Base-by-base conservation (phyloP, 148 eudicot species). In the Arbutus unedo region DNA sequence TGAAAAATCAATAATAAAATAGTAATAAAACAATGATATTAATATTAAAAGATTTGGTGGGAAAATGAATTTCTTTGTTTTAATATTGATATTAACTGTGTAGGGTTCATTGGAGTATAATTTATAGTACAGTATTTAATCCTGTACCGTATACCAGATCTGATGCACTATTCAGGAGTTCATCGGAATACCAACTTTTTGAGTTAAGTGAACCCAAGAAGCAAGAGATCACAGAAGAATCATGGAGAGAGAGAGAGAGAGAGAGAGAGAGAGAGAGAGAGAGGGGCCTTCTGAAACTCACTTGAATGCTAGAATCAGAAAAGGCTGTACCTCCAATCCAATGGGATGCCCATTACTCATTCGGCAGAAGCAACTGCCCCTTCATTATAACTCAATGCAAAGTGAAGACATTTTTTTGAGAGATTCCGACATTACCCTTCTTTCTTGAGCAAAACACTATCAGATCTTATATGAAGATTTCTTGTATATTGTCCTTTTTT, bases 151-250 rank as follows among this genome's bases (percentile, higher is more conserved):
- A 11, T 66, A 11, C 31, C 71, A 66, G 71, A 25, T 66, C 71
- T 66, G 71, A 31, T 66, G 41, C 71, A 25, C 71, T 11, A 4
- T 31, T 66, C 55, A 77, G 43, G 1, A 23, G 16, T 9, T 3
- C 23, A 54, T 11, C 79, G 25, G 43, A 77, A 53, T 2, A n/a
- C 43, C 56, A 14, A 45, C 14, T 21, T 59, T 62, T 62, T 60
- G 49, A 53, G 67, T 51, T 62, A 13, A 47, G 74, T 4, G 4
- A 47, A 21, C 50, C 5, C 31, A 19, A 62, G 74, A 79, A 64
- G 56, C 73, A 79, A 79, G 74, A 79, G 71, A 47, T 62, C 73
- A 78, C n/a, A 23, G 38, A 51, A 49, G 54, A 47, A 76, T 76
- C 47, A 49, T 25, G 18, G 14, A 53, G 18, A 41, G 19, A 15